Base-by-base conservation (phyloP, 495 filamentous ascomycete genomes). In the Achaetomiella virescens region DNA sequence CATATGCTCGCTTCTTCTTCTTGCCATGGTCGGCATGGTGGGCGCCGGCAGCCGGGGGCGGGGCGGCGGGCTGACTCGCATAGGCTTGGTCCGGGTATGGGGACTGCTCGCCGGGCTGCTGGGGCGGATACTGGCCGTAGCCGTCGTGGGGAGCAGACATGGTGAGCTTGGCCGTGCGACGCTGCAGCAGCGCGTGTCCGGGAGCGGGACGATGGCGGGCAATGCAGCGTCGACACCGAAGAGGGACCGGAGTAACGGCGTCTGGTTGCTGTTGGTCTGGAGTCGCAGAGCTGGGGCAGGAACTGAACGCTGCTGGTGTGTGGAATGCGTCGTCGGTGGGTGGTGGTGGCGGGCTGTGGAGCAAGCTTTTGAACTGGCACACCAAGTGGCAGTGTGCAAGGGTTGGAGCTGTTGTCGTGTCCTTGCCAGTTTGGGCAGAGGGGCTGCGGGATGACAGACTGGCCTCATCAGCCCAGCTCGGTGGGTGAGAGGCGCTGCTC, bases 1-100 rank as follows among this genome's bases (percentile, higher is more conserved):
- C 93, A 76, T 98, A 98, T 40, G 86, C 83, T 70, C 90, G 79
- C 78, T 96, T 95, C 79, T 91, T 96, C 70, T 85, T 76, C 76
- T 83, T 78, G 62, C 82, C 70, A 57, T 79, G 73, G 27, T 79
- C 83, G 51, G 64, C 64, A 15, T 48, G 75, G 43, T 81, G 76
- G 40, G 69, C 74, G 29, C 27, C 57, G 41, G 64, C 47, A 45
- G 66, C 54, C 37, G 68, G 69, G 51, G 69, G 67, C 1, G 75
- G 71, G 46, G 75, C 67, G 4, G 72, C 68, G 49, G 70, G 36
- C 44, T 68, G 66, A 51, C 72, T 68, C 18, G 66, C 68, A 52
- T 75, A 72, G 24, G 43, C 64, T 38, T 68, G 63, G 37, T 70
- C 65, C 40, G 63, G 52, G 38, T 78, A 77, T 40, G 71, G 71